Evolutionary conservation across 106 monocot species (phyloP).

Genomic region (Iris macrosiphon): DNA sequence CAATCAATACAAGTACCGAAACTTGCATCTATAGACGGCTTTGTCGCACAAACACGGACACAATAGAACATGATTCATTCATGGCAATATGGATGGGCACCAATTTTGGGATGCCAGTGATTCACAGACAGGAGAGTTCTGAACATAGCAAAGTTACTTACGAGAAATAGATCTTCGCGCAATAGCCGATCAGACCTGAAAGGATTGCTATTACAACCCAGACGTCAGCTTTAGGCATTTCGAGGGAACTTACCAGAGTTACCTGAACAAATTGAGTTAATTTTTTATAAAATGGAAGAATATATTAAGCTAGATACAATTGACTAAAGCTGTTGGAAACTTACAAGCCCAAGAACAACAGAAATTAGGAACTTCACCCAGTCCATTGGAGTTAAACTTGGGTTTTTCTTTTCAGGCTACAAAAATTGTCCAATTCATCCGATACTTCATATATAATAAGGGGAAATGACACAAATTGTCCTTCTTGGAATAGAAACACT

Average conservation of each 20-base stretch:
- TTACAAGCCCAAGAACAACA: slow-evolving; percentile 76
- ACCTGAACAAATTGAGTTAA: slow-evolving; percentile 26
- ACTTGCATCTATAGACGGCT: too few species aligned
- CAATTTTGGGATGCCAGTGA: too few species aligned
- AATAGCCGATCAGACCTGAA: slow-evolving; percentile 86
- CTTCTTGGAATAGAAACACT: slow-evolving; percentile 13
- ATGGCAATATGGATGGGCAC: too few species aligned
- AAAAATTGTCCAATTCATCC: slow-evolving; percentile 9
- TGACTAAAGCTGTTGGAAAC: slow-evolving; percentile 8
- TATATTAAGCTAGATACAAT: neutral
- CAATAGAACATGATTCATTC: too few species aligned
- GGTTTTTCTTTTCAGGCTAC: slow-evolving; percentile 99
- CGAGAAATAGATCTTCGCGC: slow-evolving; percentile 95
- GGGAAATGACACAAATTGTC: too few species aligned
- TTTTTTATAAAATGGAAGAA: slow-evolving; percentile 5
- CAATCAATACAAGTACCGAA: too few species aligned
- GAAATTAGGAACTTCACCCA: slow-evolving; percentile 88
- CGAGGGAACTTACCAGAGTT: slow-evolving; percentile 74
- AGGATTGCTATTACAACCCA: slow-evolving; percentile 90
- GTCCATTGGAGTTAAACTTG: slow-evolving; percentile 95
- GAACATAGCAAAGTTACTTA: slow-evolving; percentile 25
- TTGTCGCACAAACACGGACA: too few species aligned
- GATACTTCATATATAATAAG: too few species aligned
- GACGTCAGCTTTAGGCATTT: slow-evolving; percentile 77
- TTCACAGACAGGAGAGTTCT: too few species aligned